Percentiles rank a stretch among this genome's conserved stretches.
Conservation (phyloP, 1,284 basidiomycete genomes). For the Puccinia sorghi region DNA sequence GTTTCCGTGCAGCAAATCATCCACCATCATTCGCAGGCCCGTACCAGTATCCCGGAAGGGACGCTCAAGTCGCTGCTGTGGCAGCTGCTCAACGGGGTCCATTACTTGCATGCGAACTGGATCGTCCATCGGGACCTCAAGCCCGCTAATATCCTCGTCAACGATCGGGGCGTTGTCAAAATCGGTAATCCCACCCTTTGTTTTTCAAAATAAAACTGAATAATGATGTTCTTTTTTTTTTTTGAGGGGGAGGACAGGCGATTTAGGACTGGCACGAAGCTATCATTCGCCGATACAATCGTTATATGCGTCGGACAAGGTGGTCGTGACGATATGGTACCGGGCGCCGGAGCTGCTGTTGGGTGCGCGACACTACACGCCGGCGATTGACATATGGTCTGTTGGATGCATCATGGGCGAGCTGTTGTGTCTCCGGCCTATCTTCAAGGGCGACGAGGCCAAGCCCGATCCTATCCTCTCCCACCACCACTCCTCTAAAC, state of each 20-base stretch:
- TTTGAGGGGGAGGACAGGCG: conserved; percentile 57
- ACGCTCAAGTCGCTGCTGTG: conserved; percentile 91
- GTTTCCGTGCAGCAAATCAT: conserved; percentile 95
- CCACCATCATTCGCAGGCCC: conserved; percentile 90
- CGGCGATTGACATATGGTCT: conserved; percentile 76
- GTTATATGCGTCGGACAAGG: conserved; percentile 45
- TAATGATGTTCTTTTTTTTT: too few relatives aligned
- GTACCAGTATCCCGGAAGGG: conserved; percentile 70
- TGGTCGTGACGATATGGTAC: conserved; percentile 99
- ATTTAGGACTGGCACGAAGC: conserved; percentile 88
- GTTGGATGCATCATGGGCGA: conserved; percentile 97
- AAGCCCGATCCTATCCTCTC: conserved; percentile 66
- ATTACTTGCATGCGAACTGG: conserved; percentile 92
- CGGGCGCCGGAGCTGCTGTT: conserved; percentile 90
- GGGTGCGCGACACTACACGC: conserved; percentile 94
- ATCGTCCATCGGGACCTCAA: conserved; percentile 95
- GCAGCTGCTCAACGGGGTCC: conserved; percentile 91
- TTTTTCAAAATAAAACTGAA: too few relatives aligned
- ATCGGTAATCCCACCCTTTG: conserved; percentile 71
- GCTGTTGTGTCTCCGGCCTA: conserved; percentile 84
- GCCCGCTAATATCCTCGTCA: conserved; percentile 97
- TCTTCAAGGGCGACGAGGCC: conserved; percentile 97
- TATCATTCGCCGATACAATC: conserved; percentile 64
- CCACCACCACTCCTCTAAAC: neutral
- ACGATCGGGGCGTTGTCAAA: conserved; percentile 83